Evolutionary conservation across 2,329 filamentous ascomycete species (phyloP), one percentile per base, ranked within the genome.

Genomic region (Aspergillus intermedius): DNA sequence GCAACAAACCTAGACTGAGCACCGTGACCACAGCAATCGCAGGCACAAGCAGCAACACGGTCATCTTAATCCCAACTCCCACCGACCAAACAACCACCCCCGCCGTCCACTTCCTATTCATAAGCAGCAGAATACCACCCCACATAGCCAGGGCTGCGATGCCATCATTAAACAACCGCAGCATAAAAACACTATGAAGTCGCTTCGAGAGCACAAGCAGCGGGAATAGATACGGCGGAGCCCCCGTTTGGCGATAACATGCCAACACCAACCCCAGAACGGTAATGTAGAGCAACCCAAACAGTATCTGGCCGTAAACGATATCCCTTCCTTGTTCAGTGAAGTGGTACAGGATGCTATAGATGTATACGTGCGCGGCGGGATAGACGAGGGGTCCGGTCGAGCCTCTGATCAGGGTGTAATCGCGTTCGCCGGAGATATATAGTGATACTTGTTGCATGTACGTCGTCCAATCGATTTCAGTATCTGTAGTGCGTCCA

Each of bases 401-500:
- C 51, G 83, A 86, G 58, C 93, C 93, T 63, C 85, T 80, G 64
- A 98, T 91, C 49, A 83, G 79, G 52, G 81, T 82, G 69, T 98
- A 98, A 69, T 96, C 86, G 64, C 87, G 83, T 74, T 97, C 91
- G 62, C 93, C 93, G 15, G 81, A 77, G 42, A 91, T 73, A 62
- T 86, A 93, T 59, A 91, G 83, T 37, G 79, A 72, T 41, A 97
- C 78, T 63, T 98, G 93, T 66, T 96, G 80, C 91, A 98, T 97
- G 70, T 98, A 98, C 0, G 93, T 89, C 50, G 79, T 80, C 91
- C 91, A 98, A 72, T 98, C 93, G 63, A 98, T 98, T 70, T 98
- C 93, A 40, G 93, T 98, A 67, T 98, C 93, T 88, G 57, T 40
- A 40, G 43, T 41, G 56, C 52, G 43, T 53, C 46, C 47, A 32